Base-by-base conservation (phyloP, 352 stramenopile genomes). In the Phytophthora macrochlamydospora region DNA sequence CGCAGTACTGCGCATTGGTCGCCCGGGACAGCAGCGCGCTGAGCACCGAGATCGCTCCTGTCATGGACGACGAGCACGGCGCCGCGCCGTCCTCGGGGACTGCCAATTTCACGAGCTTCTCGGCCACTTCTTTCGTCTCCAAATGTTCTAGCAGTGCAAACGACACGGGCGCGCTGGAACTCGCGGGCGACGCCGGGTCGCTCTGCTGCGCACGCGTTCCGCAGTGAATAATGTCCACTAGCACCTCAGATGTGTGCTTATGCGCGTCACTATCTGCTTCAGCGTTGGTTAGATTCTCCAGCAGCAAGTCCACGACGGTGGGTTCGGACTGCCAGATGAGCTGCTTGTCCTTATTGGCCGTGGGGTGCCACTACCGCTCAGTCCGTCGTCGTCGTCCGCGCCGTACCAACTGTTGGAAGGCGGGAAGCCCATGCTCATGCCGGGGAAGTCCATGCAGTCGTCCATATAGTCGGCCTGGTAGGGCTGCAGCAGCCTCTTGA, bases 151-250 rank as follows among this genome's bases (percentile, higher is more conserved):
- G 59, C 28, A 95, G 60, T 3, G 82, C 83, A 72, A 89, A 88
- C 54, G 81, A 93, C 33, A 81, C 73, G 0, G 78, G 78, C 7
- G 87, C 67, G 42, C 50, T 84, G 7, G 71, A 75, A 33, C 81
- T 87, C 13, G 77, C 79, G 29, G 85, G 85, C 7, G 85, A 92
- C 7, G 74, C 69, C 24, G 83, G 83, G 52, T 91, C 83, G 42
- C 73, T 90, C 62, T 91, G 83, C 63, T 94, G 83, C 9, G 82
- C 79, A 32, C 85, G 85, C 14, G 81, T 91, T 49, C 83, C 87
- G 40, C 85, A 94, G 70, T 95, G 87, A 67, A 95, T 92, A 63
- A 95, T 89, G 67, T 95, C 87, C 37, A 92, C 83, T 13, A 93
- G 65, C 43, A 94, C 83, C 61, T 95, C 87, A 7, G 85, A 78